These are phyloP conservation scores for Kregervanrija delftensis DNA, from an alignment of 805 yeast species.

Conservation along the genomic window DNA sequence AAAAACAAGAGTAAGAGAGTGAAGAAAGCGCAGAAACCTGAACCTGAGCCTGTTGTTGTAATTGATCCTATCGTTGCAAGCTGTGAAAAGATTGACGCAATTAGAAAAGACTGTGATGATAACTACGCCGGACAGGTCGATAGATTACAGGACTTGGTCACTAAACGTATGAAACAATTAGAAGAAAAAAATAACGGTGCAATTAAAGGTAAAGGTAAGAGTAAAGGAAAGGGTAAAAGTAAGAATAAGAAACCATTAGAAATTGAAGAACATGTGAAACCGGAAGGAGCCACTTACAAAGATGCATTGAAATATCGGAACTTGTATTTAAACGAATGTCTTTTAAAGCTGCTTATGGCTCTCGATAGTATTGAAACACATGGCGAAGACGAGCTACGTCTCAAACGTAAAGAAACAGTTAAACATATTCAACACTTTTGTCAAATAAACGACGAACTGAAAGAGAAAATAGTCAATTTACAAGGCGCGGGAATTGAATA, in stretches of 20 bases:
- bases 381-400: constrained; percentile 43
- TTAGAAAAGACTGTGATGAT: no score
- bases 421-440: constrained; percentile 54
- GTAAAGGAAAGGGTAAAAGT: neutral
- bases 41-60: neutral
- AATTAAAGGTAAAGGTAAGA: neutral
- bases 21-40: neutral
- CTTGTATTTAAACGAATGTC: constrained; percentile 58
- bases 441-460: constrained; percentile 40
- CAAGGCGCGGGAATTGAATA: constrained; percentile 10
- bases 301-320: constrained; percentile 37
- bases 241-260: no score
- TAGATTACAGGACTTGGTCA: no score
- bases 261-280: neutral
- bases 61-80: no score
- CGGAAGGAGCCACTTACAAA: constrained; percentile 13
- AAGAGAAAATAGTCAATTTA: constrained; percentile 15
- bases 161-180: neutral
- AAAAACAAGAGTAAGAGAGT: neutral
- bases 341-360: constrained; percentile 58
- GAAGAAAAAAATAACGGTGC: constrained; percentile 2
- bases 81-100: no score
- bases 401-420: constrained; percentile 52
- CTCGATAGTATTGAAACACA: constrained; percentile 52
- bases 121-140: no score